Conservation (phyloP, 345 rosid genomes). For the Theobroma cacao region DNA sequence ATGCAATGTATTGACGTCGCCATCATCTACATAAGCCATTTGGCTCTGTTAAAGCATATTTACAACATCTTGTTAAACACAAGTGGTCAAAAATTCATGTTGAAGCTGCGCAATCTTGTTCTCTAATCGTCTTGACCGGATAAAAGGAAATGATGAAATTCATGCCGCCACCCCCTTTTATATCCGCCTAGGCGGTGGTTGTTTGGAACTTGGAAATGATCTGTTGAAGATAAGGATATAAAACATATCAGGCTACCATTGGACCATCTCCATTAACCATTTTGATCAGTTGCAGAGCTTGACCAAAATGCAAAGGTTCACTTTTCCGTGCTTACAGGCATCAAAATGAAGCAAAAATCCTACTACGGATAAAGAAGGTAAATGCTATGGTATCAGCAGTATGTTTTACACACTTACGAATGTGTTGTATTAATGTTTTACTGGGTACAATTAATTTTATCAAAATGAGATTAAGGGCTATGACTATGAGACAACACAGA, state of each 20-base stretch:
- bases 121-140: background rate
- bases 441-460: too few species aligned
- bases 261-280: background rate
- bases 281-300: background rate
- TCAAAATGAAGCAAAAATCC: background rate
- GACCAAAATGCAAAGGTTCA: background rate
- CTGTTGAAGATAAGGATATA: background rate
- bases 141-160: background rate
- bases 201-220: background rate
- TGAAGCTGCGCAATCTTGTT: background rate
- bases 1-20: background rate
- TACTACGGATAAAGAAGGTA: background rate
- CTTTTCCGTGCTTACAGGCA: background rate
- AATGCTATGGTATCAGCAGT: background rate
- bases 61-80: background rate
- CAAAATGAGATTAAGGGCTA: too few species aligned
- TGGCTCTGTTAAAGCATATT: background rate
- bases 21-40: background rate
- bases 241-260: background rate
- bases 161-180: too few species aligned
- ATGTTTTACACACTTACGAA: background rate
- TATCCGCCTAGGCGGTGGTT: too few species aligned
- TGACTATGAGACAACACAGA: background rate
- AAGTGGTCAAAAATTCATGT: background rate
- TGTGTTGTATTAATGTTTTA: too few species aligned